phyloP scores from a whole-genome alignment of 495 filamentous ascomycete species.

The Filosporella fistucella region DNA sequence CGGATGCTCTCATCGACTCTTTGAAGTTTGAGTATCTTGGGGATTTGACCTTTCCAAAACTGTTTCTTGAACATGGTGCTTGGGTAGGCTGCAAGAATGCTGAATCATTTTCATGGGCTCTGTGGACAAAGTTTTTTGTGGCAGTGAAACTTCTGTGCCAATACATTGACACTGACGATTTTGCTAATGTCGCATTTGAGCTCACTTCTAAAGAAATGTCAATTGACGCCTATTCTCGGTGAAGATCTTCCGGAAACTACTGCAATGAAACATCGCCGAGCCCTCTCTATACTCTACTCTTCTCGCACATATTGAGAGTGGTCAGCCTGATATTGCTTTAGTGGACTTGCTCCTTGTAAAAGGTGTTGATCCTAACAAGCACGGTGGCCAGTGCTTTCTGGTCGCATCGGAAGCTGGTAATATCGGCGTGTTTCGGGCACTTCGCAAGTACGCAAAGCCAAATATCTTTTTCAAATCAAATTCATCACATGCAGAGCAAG shows the following conservation, averaged over 20 bases:
- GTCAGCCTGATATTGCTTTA: constrained; percentile 2
- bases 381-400: constrained; percentile 1
- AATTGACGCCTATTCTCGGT: no score
- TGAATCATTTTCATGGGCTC: constrained; percentile 6
- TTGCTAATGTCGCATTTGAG: constrained; percentile 8
- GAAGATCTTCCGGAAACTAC: constrained; percentile 3
- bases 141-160: constrained; percentile 8
- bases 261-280: constrained; percentile 10
- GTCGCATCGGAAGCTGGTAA: not conserved
- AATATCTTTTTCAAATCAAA: not conserved
- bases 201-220: constrained; percentile 4
- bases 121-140: constrained; percentile 4
- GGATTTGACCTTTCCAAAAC: constrained; percentile 8
- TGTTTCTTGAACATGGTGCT: constrained; percentile 11
- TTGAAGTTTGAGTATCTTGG: constrained; percentile 8
- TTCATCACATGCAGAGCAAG: no score
- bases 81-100: constrained; percentile 5
- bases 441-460: constrained; percentile 8
- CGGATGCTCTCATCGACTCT: constrained; percentile 9
- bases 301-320: not conserved
- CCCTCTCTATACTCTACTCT: constrained; percentile 1
- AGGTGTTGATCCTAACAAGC: constrained; percentile 8
- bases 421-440: not conserved
- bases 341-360: constrained; percentile 10
- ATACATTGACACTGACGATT: constrained; percentile 2